Conservation (phyloP, 2,329 filamentous ascomycete genomes). For the Colletotrichum sp. region DNA sequence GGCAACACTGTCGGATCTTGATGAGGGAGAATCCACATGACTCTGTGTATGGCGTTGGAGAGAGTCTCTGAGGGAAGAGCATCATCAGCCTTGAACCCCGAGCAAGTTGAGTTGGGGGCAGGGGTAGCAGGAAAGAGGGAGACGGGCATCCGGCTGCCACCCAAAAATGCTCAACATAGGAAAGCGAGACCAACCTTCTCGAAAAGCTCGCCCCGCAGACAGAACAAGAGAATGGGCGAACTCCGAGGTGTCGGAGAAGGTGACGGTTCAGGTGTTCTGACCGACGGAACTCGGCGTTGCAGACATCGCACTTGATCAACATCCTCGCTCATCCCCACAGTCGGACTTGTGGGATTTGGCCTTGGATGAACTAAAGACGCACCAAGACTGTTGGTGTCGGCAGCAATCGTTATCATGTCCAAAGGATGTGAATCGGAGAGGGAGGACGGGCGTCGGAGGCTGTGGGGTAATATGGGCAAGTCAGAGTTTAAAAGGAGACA, state of each 20-base stretch:
- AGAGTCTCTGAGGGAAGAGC: neutral
- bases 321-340: neutral
- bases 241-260: neutral
- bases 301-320: neutral
- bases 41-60: neutral
- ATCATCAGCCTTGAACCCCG: neutral
- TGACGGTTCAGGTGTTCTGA: neutral
- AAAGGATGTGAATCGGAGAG: neutral
- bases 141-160: neutral
- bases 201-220: neutral
- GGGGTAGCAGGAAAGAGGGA: rapidly evolving
- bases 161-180: neutral
- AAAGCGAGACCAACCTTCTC: neutral
- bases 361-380: neutral
- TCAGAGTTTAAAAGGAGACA: neutral
- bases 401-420: neutral
- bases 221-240: neutral
- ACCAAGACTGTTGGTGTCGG: neutral
- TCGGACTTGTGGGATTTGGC: neutral
- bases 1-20: rapidly evolving
- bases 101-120: neutral
- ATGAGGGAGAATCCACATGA: neutral
- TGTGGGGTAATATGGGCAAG: neutral
- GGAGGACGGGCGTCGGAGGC: neutral
- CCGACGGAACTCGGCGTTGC: slow-evolving; percentile 1